Evolutionary conservation across 2,329 filamentous ascomycete species (phyloP).

Genomic region (Aspergillus fumigatus): DNA sequence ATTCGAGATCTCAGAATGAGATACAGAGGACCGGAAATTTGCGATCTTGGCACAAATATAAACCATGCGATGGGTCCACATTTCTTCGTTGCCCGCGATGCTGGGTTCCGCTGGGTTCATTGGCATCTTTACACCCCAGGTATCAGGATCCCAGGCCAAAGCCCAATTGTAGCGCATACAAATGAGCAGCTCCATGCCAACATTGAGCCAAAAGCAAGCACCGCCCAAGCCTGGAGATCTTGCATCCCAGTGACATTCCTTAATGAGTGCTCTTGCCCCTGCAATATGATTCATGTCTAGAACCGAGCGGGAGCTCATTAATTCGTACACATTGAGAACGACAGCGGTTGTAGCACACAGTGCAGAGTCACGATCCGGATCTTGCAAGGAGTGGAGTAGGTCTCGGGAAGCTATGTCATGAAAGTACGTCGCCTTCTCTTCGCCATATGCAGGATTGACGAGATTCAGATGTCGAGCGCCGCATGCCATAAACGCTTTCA

Average conservation of each 20-base stretch:
- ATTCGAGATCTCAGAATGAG: constrained; percentile 57
- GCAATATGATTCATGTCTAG: constrained; percentile 87
- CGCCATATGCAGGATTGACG: constrained; percentile 63
- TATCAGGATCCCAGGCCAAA: constrained; percentile 81
- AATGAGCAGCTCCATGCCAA: constrained; percentile 83
- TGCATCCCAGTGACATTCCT: constrained; percentile 85
- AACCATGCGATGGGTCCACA: constrained; percentile 84
- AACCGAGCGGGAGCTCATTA: constrained; percentile 76
- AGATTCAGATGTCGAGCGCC: constrained; percentile 76
- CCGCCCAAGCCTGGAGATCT: constrained; percentile 71
- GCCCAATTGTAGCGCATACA: constrained; percentile 85
- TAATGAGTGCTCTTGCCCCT: constrained; percentile 77
- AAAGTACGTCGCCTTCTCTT: constrained; percentile 74
- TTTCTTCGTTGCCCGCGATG: constrained; percentile 63
- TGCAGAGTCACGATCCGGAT: constrained; percentile 76
- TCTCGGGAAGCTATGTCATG: constrained; percentile 81
- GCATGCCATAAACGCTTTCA: constrained; percentile 84
- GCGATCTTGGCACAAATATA: constrained; percentile 83
- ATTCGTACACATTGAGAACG: constrained; percentile 86
- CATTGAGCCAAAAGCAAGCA: constrained; percentile 92
- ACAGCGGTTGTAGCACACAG: constrained; percentile 85
- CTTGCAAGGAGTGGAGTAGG: constrained; percentile 70
- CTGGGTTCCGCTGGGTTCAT: constrained; percentile 54
- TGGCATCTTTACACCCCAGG: constrained; percentile 81
- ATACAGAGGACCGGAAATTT: constrained; percentile 72